phyloP scores from a whole-genome alignment of 1,284 basidiomycete species.

The Porodaedalea pini region DNA sequence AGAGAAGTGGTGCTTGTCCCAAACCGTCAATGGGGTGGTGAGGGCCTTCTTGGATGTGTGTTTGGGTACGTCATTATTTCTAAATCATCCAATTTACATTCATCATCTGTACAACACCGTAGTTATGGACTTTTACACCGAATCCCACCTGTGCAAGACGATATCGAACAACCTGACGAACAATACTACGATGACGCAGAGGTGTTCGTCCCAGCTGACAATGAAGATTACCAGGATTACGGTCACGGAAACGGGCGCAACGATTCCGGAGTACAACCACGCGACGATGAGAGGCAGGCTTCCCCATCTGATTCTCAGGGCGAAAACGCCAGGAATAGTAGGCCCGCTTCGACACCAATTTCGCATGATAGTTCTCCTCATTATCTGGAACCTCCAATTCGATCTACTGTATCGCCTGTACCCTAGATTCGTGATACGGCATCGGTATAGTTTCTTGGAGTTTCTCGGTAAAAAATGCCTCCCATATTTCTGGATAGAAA shows the following conservation, averaged over 20 bases:
- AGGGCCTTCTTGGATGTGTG: conserved; percentile 89
- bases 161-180: conserved; percentile 1
- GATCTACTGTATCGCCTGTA: not conserved
- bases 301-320: not conserved
- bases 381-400: conserved; percentile 20
- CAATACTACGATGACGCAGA: conserved; percentile 17
- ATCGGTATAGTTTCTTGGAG: not conserved
- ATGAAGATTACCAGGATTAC: conserved; percentile 15
- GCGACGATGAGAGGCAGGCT: not conserved
- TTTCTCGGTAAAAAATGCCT: too few species aligned
- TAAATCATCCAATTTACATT: conserved; percentile 13
- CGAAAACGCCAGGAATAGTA: not conserved
- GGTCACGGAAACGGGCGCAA: not conserved
- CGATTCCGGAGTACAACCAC: conserved; percentile 1
- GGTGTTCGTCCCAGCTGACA: conserved; percentile 20
- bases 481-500: too few species aligned
- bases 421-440: not conserved
- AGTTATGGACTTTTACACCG: conserved; percentile 86
- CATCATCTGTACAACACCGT: conserved; percentile 11
- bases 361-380: conserved; percentile 1
- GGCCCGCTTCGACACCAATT: not conserved
- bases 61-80: conserved; percentile 64
- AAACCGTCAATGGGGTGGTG: conserved; percentile 94
- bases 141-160: conserved; percentile 52
- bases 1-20: conserved; percentile 91